A percentile compares a stretch with the other conserved stretches of the same genome.
phyloP scores from a whole-genome alignment of 805 yeast species.

The Ogataea saltuana region DNA sequence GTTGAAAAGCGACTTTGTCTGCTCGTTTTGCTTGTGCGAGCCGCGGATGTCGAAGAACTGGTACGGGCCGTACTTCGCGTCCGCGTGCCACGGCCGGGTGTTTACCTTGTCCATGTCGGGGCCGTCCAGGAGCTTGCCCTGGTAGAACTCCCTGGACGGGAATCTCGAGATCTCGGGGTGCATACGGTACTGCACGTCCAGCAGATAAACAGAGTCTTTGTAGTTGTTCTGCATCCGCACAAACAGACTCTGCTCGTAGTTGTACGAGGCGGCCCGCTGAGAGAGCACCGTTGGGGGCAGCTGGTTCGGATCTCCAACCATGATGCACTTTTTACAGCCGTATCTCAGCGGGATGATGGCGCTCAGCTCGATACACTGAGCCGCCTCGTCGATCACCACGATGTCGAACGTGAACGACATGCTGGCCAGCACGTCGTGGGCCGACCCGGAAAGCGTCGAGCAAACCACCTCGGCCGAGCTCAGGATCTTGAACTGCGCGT shows the following conservation, averaged over 20 bases:
- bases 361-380: conserved; percentile 93
- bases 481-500: conserved; percentile 70
- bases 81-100: conserved; percentile 72
- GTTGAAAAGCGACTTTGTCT: conserved; percentile 73
- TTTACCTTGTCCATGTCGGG: conserved; percentile 63
- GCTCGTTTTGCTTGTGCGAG: conserved; percentile 60
- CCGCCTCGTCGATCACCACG: conserved; percentile 95
- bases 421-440: conserved; percentile 79
- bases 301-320: conserved; percentile 99
- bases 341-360: conserved; percentile 89
- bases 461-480: conserved; percentile 82
- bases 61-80: conserved; percentile 65
- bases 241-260: conserved; percentile 89
- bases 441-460: conserved; percentile 90
- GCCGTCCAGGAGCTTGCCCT: conserved; percentile 74
- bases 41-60: conserved; percentile 72
- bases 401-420: conserved; percentile 81
- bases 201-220: conserved; percentile 61
- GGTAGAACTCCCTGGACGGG: conserved; percentile 83
- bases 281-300: conserved; percentile 96
- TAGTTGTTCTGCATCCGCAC: conserved; percentile 84
- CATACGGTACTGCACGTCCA: conserved; percentile 96
- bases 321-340: conserved; percentile 85
- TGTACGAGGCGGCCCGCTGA: conserved; percentile 74
- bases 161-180: conserved; percentile 87